Evolutionary conservation across 768 basidiomycete species (phyloP), one percentile per base, ranked within the genome.

Genomic region (Kwoniella europaea): DNA sequence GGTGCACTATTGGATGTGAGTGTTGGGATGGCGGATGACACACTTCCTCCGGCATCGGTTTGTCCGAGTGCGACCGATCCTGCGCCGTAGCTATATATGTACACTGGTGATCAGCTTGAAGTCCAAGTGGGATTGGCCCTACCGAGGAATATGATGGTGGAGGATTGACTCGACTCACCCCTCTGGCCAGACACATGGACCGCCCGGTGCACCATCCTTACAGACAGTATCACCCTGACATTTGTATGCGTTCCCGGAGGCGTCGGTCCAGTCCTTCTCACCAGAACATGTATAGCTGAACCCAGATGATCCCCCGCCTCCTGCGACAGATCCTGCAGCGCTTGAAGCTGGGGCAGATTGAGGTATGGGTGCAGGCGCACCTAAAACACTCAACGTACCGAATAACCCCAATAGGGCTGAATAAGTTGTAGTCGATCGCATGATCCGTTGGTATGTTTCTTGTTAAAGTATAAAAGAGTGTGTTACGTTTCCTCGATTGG

Each of bases 231-330:
- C 68, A 0, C 22, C 61, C 15, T 15, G 35, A 41, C 68, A 69
- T 10, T n/a, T 20, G 0, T 42, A 10, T 12, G n/a, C 46, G 52
- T 53, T 68, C 1, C 60, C 55, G 16, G 43, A 56, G 10, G 41
- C 15, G 42, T 69, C 68, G 5, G 43, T 46, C 18, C 35, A 69
- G 4, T 27, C 24, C 13, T 27, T 55, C 16, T 63, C 62, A 4
- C 53, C 18, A 53, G 62, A 35, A 44, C 68, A 69, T 18, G 61
- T 69, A 20, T 69, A 69, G 52, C 29, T 44, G 57, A 58, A 58
- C 27, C 24, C 57, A 13, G 57, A 24, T 16, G n/a, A 16, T 22
- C n/a, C 24, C 0, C 24, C 35, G 2, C 24, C 22, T 29, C 57
- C 57, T 15, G 50, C 15, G 16, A 53, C 67, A 20, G 15, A 42